Percentiles rank a stretch among this genome's conserved stretches.
Evolutionary conservation across 106 monocot species (phyloP).

Genomic region (Cymbidium sinense): DNA sequence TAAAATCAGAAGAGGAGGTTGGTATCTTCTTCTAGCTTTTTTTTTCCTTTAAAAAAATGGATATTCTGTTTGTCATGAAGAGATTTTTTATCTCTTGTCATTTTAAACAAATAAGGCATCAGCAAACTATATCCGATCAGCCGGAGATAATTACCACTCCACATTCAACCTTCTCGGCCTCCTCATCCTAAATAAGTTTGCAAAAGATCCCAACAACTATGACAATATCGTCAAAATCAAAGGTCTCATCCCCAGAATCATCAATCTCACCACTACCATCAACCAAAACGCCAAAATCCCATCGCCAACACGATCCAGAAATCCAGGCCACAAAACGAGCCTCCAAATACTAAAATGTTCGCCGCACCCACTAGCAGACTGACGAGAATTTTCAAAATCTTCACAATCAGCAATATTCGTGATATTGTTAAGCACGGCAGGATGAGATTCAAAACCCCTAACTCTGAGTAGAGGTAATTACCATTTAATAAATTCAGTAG

Average conservation of each 20-base stretch:
- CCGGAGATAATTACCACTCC: constrained; percentile 17
- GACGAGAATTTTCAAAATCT: constrained; percentile 59
- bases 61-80: not conserved
- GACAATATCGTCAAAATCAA: constrained; percentile 64
- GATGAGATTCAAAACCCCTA: constrained; percentile 14
- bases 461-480: constrained; percentile 57
- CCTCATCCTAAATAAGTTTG: constrained; percentile 65
- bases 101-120: not conserved
- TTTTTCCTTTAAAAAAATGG: not conserved
- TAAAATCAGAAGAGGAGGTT: not conserved
- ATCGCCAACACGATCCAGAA: constrained; percentile 11
- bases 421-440: constrained; percentile 39
- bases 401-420: constrained; percentile 56
- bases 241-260: constrained; percentile 63
- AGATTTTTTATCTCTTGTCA: not conserved
- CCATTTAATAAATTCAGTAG: no score
- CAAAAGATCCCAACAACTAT: constrained; percentile 68
- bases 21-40: not conserved
- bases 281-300: not conserved
- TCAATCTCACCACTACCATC: constrained; percentile 39
- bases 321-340: constrained; percentile 37
- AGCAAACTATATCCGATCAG: no score
- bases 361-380: constrained; percentile 21
- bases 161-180: constrained; percentile 52
- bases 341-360: constrained; percentile 49